Percentiles rank a stretch among this genome's conserved stretches.
phyloP scores from a whole-genome alignment of 805 yeast genomes.

The Debaryomyces hansenii region DNA sequence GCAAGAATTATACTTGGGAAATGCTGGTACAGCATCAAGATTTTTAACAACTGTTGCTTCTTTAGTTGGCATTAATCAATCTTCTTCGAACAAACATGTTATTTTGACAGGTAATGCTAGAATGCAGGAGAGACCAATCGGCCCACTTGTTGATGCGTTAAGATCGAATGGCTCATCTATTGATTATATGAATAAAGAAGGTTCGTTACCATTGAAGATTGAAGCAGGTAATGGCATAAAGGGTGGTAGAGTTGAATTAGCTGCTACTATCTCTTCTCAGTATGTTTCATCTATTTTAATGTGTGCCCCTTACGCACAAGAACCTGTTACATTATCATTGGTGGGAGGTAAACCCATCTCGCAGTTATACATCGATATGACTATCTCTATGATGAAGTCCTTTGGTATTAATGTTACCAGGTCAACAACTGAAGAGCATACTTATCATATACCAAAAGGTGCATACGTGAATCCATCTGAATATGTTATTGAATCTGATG shows the following conservation, averaged over 20 bases:
- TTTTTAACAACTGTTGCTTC: slow-evolving; percentile 91
- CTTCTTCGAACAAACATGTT: slow-evolving; percentile 40
- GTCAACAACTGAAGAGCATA: slow-evolving; percentile 70
- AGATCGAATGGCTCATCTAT: slow-evolving; percentile 75
- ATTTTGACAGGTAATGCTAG: slow-evolving; percentile 90
- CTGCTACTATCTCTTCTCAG: slow-evolving; percentile 96
- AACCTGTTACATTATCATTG: slow-evolving; percentile 82
- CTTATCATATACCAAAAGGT: slow-evolving; percentile 89
- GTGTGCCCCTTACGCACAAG: slow-evolving; percentile 95
- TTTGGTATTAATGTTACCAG: slow-evolving; percentile 80
- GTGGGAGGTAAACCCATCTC: slow-evolving; percentile 98
- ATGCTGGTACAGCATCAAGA: slow-evolving; percentile 97
- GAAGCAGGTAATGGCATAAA: slow-evolving; percentile 66
- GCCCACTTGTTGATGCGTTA: slow-evolving; percentile 91
- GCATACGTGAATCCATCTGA: slow-evolving; percentile 76
- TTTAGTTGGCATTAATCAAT: slow-evolving; percentile 54
- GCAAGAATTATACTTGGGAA: slow-evolving; percentile 82
- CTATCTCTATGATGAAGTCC: slow-evolving; percentile 88
- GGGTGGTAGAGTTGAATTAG: slow-evolving; percentile 92
- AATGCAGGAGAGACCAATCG: slow-evolving; percentile 97
- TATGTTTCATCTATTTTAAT: slow-evolving; percentile 93
- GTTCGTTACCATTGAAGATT: slow-evolving; percentile 83
- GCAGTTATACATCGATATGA: slow-evolving; percentile 94
- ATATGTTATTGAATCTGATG: slow-evolving; percentile 93
- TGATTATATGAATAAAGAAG: slow-evolving; percentile 67